These are phyloP conservation scores for Naganishia sp. DNA, from an alignment of 1,284 basidiomycete species.

Conservation along the genomic window DNA sequence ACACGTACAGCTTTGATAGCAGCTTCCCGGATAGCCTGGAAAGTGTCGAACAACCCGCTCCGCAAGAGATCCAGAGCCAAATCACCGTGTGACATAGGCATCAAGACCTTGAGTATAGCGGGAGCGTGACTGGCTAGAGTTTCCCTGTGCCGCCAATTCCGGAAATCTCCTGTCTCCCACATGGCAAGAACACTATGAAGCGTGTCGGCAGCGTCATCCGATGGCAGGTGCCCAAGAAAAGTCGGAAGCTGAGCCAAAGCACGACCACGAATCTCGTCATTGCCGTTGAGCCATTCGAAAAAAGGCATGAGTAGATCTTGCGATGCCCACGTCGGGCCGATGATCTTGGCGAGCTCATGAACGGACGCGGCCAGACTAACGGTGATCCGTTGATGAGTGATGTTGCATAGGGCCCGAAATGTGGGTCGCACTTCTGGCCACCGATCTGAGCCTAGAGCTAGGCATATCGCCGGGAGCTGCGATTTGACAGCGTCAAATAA, in stretches of 20 bases:
- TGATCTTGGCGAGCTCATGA: conserved; percentile 84
- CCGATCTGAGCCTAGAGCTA: conserved; percentile 73
- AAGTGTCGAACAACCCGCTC: conserved; percentile 71
- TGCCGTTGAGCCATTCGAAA: conserved; percentile 63
- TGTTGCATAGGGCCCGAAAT: conserved; percentile 61
- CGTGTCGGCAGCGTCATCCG: conserved; percentile 63
- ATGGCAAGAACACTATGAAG: conserved; percentile 63
- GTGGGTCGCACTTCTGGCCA: conserved; percentile 76
- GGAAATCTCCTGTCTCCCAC: conserved; percentile 66
- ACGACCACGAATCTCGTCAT: conserved; percentile 67
- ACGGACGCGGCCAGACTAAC: conserved; percentile 80
- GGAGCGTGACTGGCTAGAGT: conserved; percentile 63
- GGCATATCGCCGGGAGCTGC: conserved; percentile 78
- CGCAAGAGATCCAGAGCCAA: conserved; percentile 60
- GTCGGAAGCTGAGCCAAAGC: conserved; percentile 54
- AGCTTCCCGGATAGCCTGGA: conserved; percentile 79
- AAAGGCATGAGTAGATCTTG: conserved; percentile 75
- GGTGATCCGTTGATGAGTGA: conserved; percentile 61
- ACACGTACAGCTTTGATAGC: conserved; percentile 67
- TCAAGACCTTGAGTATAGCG: conserved; percentile 56
- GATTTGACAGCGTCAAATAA: neutral
- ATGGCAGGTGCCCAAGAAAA: conserved; percentile 37
- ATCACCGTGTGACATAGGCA: conserved; percentile 42
- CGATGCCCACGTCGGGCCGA: conserved; percentile 69
- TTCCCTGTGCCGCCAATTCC: conserved; percentile 83